Conservation (phyloP, 495 filamentous ascomycete genomes). For the Penicillium pancosmium region DNA sequence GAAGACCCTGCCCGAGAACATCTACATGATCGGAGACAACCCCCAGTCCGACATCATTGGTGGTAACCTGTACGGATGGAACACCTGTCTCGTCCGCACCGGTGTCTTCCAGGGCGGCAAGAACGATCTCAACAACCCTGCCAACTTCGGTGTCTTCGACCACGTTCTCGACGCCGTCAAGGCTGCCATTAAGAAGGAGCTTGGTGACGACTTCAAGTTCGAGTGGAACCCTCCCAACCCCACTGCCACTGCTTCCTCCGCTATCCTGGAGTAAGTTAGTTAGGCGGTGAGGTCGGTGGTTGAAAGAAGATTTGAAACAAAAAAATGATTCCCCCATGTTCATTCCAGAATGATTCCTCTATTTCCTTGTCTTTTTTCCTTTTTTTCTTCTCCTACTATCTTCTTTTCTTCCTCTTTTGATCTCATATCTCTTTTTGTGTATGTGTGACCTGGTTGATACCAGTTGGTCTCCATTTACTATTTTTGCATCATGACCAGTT, state of each 20-base stretch:
- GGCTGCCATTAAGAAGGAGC: conserved; percentile 55
- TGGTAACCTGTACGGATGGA: conserved; percentile 82
- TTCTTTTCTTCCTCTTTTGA: neutral
- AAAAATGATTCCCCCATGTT: conserved; percentile 3
- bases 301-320: neutral
- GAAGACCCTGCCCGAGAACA: conserved; percentile 67
- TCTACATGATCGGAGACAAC: conserved; percentile 86
- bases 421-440: neutral
- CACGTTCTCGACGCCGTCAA: conserved; percentile 59
- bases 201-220: conserved; percentile 60
- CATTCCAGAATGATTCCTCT: neutral
- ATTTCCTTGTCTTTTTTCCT: neutral
- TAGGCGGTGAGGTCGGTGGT: neutral
- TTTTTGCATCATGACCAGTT: conserved; percentile 1
- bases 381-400: neutral
- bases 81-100: conserved; percentile 69
- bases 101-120: conserved; percentile 59
- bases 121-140: conserved; percentile 61
- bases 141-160: conserved; percentile 59
- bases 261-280: conserved; percentile 1
- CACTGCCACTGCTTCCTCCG: neutral
- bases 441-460: neutral
- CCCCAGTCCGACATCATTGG: conserved; percentile 77
- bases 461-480: no score
- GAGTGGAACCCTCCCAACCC: conserved; percentile 47